Evolutionary conservation across 2,329 filamentous ascomycete genomes (phyloP).

Genomic region (Zymoseptoria tritici): DNA sequence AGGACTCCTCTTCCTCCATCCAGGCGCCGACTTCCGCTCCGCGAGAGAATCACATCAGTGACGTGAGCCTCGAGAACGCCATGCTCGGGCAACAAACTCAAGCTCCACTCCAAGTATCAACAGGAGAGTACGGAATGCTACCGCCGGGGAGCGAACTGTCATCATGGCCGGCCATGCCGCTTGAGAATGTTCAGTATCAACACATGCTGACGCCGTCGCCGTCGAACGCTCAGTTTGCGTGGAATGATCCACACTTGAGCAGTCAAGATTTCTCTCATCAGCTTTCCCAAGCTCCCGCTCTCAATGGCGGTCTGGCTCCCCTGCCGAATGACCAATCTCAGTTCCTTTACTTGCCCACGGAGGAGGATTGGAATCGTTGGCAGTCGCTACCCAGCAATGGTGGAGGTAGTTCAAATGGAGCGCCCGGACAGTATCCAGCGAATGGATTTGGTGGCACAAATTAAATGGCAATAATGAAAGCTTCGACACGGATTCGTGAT

Average conservation of each 20-base stretch:
- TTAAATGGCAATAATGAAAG: neutral
- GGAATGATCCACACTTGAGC: neutral
- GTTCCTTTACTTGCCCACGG: neutral
- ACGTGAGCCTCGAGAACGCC: constrained; percentile 4
- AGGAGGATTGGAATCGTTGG: neutral
- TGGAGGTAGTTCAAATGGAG: neutral
- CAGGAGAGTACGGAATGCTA: constrained; percentile 11
- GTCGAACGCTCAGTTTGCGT: neutral
- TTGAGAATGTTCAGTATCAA: neutral
- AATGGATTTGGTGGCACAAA: neutral
- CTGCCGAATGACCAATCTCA: neutral
- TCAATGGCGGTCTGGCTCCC: neutral
- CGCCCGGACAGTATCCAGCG: neutral
- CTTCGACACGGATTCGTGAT: neutral
- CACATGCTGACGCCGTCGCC: neutral
- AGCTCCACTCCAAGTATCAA: neutral
- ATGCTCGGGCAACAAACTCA: constrained; percentile 2
- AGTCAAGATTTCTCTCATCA: neutral
- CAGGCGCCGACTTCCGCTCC: constrained; percentile 8
- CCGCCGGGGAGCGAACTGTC: constrained; percentile 11
- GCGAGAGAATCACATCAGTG: constrained; percentile 7
- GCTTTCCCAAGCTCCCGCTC: neutral
- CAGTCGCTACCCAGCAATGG: neutral
- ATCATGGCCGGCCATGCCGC: constrained; percentile 3
- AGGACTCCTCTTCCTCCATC: constrained; percentile 8